phyloP scores from a whole-genome alignment of 306 rosid genomes.

The Rosa persica region DNA sequence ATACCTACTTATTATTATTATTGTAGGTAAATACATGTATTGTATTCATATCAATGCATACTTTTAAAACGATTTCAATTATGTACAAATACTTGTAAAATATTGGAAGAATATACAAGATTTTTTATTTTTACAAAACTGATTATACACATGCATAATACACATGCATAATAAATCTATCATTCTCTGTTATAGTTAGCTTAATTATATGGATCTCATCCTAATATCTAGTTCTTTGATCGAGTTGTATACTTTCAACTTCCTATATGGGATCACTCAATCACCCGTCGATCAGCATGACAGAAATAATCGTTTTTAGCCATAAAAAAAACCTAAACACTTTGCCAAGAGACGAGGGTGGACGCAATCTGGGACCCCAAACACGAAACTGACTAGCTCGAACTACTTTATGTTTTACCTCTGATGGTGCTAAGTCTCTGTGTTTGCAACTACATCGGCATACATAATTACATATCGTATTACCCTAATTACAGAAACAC shows the following conservation, averaged over 20 bases:
- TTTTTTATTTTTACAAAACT: no score
- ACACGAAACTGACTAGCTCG: background rate
- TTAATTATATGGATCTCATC: background rate
- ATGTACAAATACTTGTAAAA: no score
- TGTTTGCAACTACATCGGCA: constrained; percentile 19
- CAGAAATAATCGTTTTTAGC: background rate
- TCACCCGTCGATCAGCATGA: background rate
- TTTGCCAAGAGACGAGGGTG: background rate
- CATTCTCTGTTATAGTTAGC: background rate
- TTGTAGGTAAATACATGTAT: no score
- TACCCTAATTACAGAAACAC: background rate
- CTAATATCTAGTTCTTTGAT: background rate
- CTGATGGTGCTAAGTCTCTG: constrained; percentile 14
- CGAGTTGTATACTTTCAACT: background rate
- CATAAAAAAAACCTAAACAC: background rate
- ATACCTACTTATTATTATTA: no score
- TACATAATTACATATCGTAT: background rate
- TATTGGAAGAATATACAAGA: no score
- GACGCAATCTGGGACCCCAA: constrained; percentile 14
- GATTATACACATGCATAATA: no score
- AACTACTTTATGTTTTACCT: constrained; percentile 19
- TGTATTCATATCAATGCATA: no score
- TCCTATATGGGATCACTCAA: background rate
- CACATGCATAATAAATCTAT: no score
- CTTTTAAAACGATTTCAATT: no score